Conservation (phyloP, 768 basidiomycete genomes). For the Tylopilus plumbeoviolaceoides region DNA sequence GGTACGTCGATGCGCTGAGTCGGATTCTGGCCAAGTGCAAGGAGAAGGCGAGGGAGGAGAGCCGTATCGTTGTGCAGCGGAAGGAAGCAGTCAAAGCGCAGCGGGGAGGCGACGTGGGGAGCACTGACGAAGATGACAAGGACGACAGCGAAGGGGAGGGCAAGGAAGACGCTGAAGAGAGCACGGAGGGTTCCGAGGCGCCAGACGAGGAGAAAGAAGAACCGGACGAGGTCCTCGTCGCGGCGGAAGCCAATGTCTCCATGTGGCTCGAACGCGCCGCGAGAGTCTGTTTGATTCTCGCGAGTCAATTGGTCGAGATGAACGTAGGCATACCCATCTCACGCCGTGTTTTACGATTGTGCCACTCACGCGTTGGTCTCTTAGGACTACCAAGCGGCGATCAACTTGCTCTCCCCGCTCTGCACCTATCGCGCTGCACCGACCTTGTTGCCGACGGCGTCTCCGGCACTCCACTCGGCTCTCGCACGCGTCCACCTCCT, state of each 20-base stretch:
- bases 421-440: conserved; percentile 37
- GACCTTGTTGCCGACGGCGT: conserved; percentile 24
- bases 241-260: conserved; percentile 35
- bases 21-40: conserved; percentile 63
- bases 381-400: conserved; percentile 71
- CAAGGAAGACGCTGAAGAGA: not conserved
- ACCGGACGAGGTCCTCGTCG: conserved; percentile 16
- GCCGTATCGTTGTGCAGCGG: conserved; percentile 16
- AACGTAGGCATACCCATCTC: conserved; percentile 44
- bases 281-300: conserved; percentile 71
- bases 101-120: not conserved
- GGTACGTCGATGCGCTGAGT: conserved; percentile 70
- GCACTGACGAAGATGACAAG: conserved; percentile 12
- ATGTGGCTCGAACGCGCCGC: conserved; percentile 87
- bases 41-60: conserved; percentile 38
- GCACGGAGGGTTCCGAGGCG: not conserved
- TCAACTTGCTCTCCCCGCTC: conserved; percentile 64
- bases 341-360: not conserved
- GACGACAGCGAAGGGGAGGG: not conserved
- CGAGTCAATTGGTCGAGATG: conserved; percentile 82
- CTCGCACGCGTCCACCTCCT: conserved; percentile 75
- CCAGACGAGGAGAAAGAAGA: not conserved
- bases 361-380: not conserved
- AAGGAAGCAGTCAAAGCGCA: not conserved
- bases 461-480: conserved; percentile 61